A percentile compares a stretch with the other conserved stretches of the same genome.
These are phyloP conservation scores for Rhypophila decipiens DNA, from an alignment of 495 filamentous ascomycete species.

Conservation along the genomic window DNA sequence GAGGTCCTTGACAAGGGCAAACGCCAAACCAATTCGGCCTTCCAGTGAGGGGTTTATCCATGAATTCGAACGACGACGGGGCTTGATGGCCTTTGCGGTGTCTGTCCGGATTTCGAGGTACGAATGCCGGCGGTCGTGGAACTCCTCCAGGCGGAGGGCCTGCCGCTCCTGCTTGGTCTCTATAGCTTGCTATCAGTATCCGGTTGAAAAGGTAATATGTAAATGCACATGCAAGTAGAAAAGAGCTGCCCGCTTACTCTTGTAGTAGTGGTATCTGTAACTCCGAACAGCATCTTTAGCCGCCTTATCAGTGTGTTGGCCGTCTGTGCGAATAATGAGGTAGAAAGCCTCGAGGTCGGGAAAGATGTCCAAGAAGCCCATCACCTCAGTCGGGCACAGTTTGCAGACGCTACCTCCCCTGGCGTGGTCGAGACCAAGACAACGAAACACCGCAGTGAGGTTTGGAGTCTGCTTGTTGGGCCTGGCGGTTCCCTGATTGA, in stretches of 20 bases:
- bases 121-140: not conserved
- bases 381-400: conserved; percentile 10
- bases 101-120: not conserved
- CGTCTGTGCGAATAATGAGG: conserved; percentile 7
- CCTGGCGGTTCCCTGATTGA: not conserved
- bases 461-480: not conserved
- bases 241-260: too few relatives aligned
- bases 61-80: too few relatives aligned
- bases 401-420: not conserved
- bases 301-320: not conserved
- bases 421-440: too few relatives aligned
- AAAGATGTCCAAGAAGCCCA: conserved; percentile 15
- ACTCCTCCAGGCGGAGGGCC: not conserved
- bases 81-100: too few relatives aligned
- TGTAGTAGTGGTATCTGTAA: too few relatives aligned
- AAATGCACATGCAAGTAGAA: too few relatives aligned
- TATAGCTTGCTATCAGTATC: conserved; percentile 1
- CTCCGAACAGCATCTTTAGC: too few relatives aligned
- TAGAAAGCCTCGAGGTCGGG: conserved; percentile 16
- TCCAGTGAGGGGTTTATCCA: too few relatives aligned
- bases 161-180: not conserved
- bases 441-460: not conserved
- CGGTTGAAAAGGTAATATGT: too few relatives aligned
- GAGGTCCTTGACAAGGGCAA: too few relatives aligned
- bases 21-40: too few relatives aligned